Evolutionary conservation across 1,284 basidiomycete species (phyloP), one percentile per base, ranked within the genome.

Genomic region (Ganoderma leucocontextum): DNA sequence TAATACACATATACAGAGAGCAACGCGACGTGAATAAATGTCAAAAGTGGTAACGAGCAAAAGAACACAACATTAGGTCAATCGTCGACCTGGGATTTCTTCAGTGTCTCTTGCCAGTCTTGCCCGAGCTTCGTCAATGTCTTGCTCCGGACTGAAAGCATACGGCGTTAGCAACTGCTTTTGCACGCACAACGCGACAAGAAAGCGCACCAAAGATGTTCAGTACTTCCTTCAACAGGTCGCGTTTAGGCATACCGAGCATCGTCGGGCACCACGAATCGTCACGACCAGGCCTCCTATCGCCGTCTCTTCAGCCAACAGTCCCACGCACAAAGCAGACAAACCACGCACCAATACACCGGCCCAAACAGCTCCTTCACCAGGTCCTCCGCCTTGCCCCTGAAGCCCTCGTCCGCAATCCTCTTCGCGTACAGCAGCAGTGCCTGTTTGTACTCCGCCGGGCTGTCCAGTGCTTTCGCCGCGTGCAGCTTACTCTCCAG

Each of bases 351-450:
- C 94, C 90, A 92, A 80, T 94, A 96, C 58, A 95, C 81, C 0
- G 95, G 95, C 9, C 96, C 96, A 75, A 94, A 91, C 47, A 98
- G 83, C 70, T 97, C 96, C 77, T 87, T 91, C 60, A 96, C 87
- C 64, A 98, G 80, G 79, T 97, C 96, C 78, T 96, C 95, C 10
- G 91, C 95, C 76, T 95, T 95, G 38, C 84, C 91, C 70, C 89
- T 84, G 78, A 95, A 95, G 0, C 92, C 94, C 78, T 96, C 95
- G 73, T 97, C 93, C 42, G 91, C 94, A 59, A 98, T 84, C 80
- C 88, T 90, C 82, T 89, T 92, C 60, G 94, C 91, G 79, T 97
- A 97, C 73, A 89, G 75, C 65, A 91, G 74, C 73, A 97, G 77
- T 67, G 89, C 89, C 74, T 90, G 86, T 79, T 90, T 92, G 80